These are phyloP conservation scores for Phytophthora rubi DNA, from an alignment of 352 stramenopile genomes.

Conservation along the genomic window DNA sequence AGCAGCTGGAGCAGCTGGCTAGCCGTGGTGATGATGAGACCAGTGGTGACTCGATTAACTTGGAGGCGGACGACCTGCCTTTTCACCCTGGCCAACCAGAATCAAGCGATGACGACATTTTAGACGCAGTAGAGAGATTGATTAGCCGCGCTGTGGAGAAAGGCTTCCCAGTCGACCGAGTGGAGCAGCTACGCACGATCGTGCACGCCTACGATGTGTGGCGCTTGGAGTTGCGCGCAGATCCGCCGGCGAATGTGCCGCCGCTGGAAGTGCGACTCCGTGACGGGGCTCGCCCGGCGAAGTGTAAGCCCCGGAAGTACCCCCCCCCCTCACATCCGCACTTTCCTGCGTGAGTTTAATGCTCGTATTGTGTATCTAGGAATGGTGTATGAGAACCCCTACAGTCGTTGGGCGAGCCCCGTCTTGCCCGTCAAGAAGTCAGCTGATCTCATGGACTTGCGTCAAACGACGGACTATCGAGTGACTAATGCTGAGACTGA, in stretches of 20 bases:
- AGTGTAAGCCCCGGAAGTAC: not conserved
- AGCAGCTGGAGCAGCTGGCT: slow-evolving; percentile 20
- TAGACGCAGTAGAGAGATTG: not conserved
- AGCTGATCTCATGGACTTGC: not conserved
- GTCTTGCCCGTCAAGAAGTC: slow-evolving; percentile 22
- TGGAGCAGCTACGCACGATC: not conserved
- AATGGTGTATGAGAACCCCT: slow-evolving; percentile 6
- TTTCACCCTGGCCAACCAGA: no score
- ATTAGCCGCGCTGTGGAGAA: slow-evolving; percentile 13
- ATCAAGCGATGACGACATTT: slow-evolving; percentile 12
- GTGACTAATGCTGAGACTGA: not conserved
- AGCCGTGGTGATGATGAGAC: not conserved
- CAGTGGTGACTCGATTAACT: slow-evolving; percentile 1
- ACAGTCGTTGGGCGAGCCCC: slow-evolving; percentile 13
- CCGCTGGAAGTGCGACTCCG: not conserved
- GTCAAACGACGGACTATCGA: slow-evolving; percentile 10
- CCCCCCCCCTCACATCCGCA: not conserved
- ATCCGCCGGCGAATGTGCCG: not conserved
- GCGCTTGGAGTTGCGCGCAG: not conserved
- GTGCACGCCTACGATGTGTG: not conserved
- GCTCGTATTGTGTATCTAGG: not conserved
- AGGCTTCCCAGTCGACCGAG: slow-evolving; percentile 14
- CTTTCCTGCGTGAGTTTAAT: not conserved
- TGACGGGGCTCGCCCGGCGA: not conserved
- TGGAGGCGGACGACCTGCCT: slow-evolving; percentile 2